Evolutionary conservation across 345 rosid species (phyloP), one percentile per base, ranked within the genome.

Genomic region (Mercurialis annua): DNA sequence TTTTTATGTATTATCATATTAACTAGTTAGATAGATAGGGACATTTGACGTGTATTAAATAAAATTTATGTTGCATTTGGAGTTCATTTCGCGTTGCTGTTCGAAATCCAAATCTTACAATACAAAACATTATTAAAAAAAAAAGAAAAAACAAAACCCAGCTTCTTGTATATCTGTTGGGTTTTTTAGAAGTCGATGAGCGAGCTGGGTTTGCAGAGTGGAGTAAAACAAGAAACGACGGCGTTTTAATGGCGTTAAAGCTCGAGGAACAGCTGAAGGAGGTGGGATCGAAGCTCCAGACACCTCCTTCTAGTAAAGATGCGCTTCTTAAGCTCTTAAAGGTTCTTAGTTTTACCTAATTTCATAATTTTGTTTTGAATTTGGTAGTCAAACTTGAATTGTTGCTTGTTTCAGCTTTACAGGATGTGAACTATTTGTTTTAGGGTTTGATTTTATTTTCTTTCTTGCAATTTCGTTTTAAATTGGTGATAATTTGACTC

Each of bases 211-310:
- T 43, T 70, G 30, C n/a, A n/a, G n/a, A n/a, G n/a, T n/a, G n/a
- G n/a, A n/a, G n/a, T n/a, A n/a, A n/a, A n/a, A n/a, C 51, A 71
- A 14, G n/a, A 55, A 62, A 63, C 50, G 52, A 1, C 64, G 38
- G 8, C 52, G 62, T 49, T 67, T 64, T 59, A 67, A 93, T 90
- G 99, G 85, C 84, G 7, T 81, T 74, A 51, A 86, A 84, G 85
- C 81, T 82, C n/a, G 84, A 84, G 71, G 82, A 72, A 64, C 89
- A 80, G 82, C 81, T 94, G 46, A 81, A 69, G 81, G 96, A 87
- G 78, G 66, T 91, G 67, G 99, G 99, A 89, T 89, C 96, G 70
- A 89, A 84, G 87, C 95, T 94, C 71, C 85, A 83, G 55, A 66
- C 84, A 27, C 90, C 80, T 75, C 92, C 95, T 52, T 47, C 90